phyloP scores from a whole-genome alignment of 257 asterid genomes.

The Solanum arcanum region DNA sequence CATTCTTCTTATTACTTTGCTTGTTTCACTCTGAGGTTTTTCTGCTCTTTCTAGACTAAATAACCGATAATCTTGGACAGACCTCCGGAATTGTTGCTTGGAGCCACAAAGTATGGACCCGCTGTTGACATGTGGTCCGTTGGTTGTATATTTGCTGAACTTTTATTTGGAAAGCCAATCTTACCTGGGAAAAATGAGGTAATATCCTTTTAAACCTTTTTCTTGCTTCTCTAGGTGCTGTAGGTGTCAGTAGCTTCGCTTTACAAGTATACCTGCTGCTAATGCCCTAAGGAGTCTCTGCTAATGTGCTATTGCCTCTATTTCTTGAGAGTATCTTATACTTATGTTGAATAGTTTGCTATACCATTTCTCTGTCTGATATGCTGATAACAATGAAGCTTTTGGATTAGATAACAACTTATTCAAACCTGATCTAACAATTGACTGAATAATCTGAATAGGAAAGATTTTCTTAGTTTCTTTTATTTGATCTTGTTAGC shows the following conservation, averaged over 20 bases:
- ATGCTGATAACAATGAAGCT: neutral
- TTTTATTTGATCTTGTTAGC: neutral
- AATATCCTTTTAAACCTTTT: neutral
- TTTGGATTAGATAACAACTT: neutral
- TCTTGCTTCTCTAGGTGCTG: neutral
- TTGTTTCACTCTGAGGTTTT: neutral
- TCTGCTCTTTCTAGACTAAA: neutral
- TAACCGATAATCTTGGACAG: conserved; percentile 16
- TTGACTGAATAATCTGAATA: neutral
- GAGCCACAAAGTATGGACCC: conserved; percentile 95
- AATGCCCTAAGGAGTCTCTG: neutral
- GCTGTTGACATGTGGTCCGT: conserved; percentile 99
- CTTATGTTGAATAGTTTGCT: neutral
- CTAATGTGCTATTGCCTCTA: neutral
- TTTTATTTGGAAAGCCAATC: conserved; percentile 76
- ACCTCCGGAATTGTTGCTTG: conserved; percentile 96
- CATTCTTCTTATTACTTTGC: neutral
- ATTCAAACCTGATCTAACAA: neutral
- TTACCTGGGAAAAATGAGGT: conserved; percentile 89
- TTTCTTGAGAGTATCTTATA: neutral
- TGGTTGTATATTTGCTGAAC: conserved; percentile 97
- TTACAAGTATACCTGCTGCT: neutral
- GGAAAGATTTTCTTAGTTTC: neutral
- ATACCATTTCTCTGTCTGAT: neutral
- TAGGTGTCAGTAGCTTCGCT: neutral